phyloP scores from a whole-genome alignment of 2,329 filamentous ascomycete species.

The Tolypocladium paradoxum region DNA sequence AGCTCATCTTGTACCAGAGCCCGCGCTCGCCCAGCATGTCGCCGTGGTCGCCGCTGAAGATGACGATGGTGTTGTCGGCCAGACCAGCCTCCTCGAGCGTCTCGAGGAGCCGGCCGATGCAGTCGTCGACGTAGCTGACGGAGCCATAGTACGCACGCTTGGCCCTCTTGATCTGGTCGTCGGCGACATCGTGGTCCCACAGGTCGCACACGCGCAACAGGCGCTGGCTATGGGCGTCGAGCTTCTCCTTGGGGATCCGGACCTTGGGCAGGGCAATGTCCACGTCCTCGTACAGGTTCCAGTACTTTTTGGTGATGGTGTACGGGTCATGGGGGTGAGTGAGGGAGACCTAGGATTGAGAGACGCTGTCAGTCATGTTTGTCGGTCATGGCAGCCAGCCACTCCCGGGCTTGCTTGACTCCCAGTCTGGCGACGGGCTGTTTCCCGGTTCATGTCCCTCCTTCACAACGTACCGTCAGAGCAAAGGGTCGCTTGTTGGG shows the following conservation, averaged over 20 bases:
- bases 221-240: slow-evolving; percentile 79
- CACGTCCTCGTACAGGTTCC: slow-evolving; percentile 82
- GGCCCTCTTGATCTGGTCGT: slow-evolving; percentile 77
- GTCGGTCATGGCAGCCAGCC: no score
- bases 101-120: slow-evolving; percentile 71
- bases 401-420: background rate
- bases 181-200: slow-evolving; percentile 71
- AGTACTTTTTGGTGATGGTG: slow-evolving; percentile 86
- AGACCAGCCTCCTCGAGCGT: slow-evolving; percentile 71
- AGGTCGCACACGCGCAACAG: slow-evolving; percentile 79
- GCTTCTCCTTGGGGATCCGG: slow-evolving; percentile 66
- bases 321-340: slow-evolving; percentile 95
- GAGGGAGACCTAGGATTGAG: slow-evolving; percentile 56
- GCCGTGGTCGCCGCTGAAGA: slow-evolving; percentile 89
- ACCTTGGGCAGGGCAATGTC: slow-evolving; percentile 78
- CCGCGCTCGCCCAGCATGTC: slow-evolving; percentile 93
- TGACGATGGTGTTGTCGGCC: slow-evolving; percentile 76
- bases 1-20: slow-evolving; percentile 97
- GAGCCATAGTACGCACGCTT: slow-evolving; percentile 86
- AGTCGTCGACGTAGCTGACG: slow-evolving; percentile 88
- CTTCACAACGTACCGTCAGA: slow-evolving; percentile 46
- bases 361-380: background rate
- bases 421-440: background rate
- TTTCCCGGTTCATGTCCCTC: background rate
- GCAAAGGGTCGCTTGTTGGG: slow-evolving; percentile 67